Conservation (phyloP, 352 stramenopile genomes). For the Phytophthora ohioensis region DNA sequence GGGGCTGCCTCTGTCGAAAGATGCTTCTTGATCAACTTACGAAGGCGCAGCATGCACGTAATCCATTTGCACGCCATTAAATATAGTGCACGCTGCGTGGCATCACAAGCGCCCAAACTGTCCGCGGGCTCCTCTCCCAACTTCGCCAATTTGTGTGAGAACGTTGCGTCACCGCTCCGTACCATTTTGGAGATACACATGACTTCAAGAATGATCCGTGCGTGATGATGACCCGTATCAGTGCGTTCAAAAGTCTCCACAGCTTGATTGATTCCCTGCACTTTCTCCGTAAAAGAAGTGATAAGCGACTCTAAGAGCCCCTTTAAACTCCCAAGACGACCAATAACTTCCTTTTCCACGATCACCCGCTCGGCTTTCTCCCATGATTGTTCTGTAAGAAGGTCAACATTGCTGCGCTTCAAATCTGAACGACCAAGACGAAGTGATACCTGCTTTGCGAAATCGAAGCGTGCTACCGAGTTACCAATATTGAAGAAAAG, state of each 20-base stretch:
- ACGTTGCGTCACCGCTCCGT: constrained; percentile 46
- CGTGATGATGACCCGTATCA: constrained; percentile 60
- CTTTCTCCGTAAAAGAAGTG: constrained; percentile 66
- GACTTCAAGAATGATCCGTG: constrained; percentile 73
- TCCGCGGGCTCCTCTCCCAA: constrained; percentile 43
- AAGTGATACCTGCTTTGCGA: constrained; percentile 53
- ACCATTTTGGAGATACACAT: constrained; percentile 66
- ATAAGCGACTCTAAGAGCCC: constrained; percentile 55
- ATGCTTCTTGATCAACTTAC: constrained; percentile 71
- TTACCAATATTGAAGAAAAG: constrained; percentile 85
- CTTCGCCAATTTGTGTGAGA: constrained; percentile 49
- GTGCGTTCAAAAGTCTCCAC: constrained; percentile 70
- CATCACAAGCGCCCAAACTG: constrained; percentile 57
- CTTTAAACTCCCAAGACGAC: constrained; percentile 44
- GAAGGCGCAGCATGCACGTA: constrained; percentile 75
- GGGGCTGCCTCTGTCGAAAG: constrained; percentile 48
- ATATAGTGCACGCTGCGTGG: constrained; percentile 66
- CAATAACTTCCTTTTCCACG: constrained; percentile 42
- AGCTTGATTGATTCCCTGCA: constrained; percentile 63
- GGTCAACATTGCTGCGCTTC: constrained; percentile 13
- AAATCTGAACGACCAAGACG: constrained; percentile 34
- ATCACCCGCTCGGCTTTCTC: constrained; percentile 32
- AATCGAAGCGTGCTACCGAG: constrained; percentile 80
- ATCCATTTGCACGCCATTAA: constrained; percentile 80
- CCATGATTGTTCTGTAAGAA: constrained; percentile 19